These are phyloP conservation scores for Candida broadrunensis DNA, from an alignment of 805 yeast genomes.

Conservation along the genomic window DNA sequence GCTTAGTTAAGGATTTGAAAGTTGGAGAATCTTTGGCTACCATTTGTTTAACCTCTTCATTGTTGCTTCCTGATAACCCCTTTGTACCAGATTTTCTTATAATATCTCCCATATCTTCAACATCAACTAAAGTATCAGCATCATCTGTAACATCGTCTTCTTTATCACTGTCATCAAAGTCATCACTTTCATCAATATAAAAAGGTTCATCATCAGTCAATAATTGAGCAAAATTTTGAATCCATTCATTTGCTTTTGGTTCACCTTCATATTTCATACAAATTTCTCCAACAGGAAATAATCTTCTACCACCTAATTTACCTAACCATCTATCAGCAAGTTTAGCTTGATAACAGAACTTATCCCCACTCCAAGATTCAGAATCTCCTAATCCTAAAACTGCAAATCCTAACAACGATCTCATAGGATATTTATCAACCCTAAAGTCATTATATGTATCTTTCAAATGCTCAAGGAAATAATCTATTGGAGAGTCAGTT, in stretches of 20 bases:
- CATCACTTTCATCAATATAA: slow-evolving; percentile 54
- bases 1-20: slow-evolving; percentile 81
- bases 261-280: slow-evolving; percentile 75
- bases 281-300: slow-evolving; percentile 79
- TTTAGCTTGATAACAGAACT: slow-evolving; percentile 83
- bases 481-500: slow-evolving; percentile 89
- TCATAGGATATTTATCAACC: slow-evolving; percentile 76
- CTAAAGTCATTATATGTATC: slow-evolving; percentile 86
- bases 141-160: slow-evolving; percentile 33
- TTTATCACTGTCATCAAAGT: slow-evolving; percentile 51
- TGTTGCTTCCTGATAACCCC: slow-evolving; percentile 4
- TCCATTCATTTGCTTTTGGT: slow-evolving; percentile 63
- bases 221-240: slow-evolving; percentile 53
- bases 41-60: slow-evolving; percentile 61
- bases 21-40: slow-evolving; percentile 89
- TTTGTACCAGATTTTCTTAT: slow-evolving; percentile 36
- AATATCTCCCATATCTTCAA: slow-evolving; percentile 81
- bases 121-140: slow-evolving; percentile 60
- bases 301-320: slow-evolving; percentile 80
- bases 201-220: slow-evolving; percentile 73
- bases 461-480: slow-evolving; percentile 71
- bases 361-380: slow-evolving; percentile 73
- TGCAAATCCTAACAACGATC: slow-evolving; percentile 69
- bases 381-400: slow-evolving; percentile 87
- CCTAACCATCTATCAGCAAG: slow-evolving; percentile 72